These are phyloP conservation scores for Exsudoporus floridanus DNA, from an alignment of 1,284 basidiomycete genomes.

Conservation along the genomic window DNA sequence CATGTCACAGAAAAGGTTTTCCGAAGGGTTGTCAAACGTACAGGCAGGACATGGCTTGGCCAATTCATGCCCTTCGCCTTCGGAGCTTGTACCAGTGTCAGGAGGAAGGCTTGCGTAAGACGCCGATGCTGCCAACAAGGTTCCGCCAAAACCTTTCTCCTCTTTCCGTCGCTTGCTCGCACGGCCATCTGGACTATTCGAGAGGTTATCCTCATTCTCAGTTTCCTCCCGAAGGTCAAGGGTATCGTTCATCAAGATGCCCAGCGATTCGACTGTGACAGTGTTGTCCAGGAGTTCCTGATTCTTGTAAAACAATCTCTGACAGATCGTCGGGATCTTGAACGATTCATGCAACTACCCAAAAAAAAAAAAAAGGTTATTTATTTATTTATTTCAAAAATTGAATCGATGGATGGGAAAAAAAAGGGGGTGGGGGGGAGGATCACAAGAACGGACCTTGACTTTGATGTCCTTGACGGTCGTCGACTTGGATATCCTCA, in stretches of 20 bases:
- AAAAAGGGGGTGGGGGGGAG: not conserved
- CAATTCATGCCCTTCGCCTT: conserved; percentile 34
- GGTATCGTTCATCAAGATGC: conserved; percentile 61
- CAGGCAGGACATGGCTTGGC: conserved; percentile 45
- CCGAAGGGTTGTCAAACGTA: conserved; percentile 43
- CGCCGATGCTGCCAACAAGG: conserved; percentile 45
- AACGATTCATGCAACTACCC: conserved; percentile 56
- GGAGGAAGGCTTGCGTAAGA: conserved; percentile 31
- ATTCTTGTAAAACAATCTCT: conserved; percentile 62
- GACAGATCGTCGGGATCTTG: conserved; percentile 70
- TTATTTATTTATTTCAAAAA: not conserved
- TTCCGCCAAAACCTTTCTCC: conserved; percentile 73
- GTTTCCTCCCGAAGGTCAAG: conserved; percentile 64
- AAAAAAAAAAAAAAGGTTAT: not conserved
- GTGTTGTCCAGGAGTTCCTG: conserved; percentile 64
- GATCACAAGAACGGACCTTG: conserved; percentile 44
- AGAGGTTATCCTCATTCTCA: conserved; percentile 55
- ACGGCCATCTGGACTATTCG: conserved; percentile 51
- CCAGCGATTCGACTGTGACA: conserved; percentile 58
- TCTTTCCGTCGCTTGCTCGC: conserved; percentile 50
- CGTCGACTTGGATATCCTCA: conserved; percentile 61
- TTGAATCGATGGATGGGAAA: conserved; percentile 3
- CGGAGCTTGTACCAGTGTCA: conserved; percentile 37
- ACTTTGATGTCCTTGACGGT: conserved; percentile 77
- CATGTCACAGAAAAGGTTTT: conserved; percentile 40